Evolutionary conservation across 257 asterid species (phyloP), one percentile per base, ranked within the genome.

Genomic region (Plantago ovata): DNA sequence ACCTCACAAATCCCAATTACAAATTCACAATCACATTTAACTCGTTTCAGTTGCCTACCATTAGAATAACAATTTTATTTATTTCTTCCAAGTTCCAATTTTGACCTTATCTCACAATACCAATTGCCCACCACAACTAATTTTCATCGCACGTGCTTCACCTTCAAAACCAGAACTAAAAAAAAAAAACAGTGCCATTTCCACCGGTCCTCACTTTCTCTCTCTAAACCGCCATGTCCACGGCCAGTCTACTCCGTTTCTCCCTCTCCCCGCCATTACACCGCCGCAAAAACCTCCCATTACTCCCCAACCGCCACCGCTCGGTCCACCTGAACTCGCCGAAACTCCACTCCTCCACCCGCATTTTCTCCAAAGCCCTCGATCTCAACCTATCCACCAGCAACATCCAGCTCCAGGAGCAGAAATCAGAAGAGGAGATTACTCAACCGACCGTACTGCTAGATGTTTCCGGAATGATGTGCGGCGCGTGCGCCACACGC

Each of bases 401-500:
- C 20, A 47, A 58, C 24, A 49, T 61, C 62, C 71, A 58, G 58
- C 66, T 23, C 70, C 73, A 22, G 62, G 84, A 39, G 56, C 57
- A 70, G 21, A 9, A 72, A 14, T 63, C 69, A 41, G 76, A 54
- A 54, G 72, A 66, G 3, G 84, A 73, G 10, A 19, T 63, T 12
- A 54, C 64, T 12, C 58, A 18, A 20, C 56, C 84, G 2, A 82
- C 84, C 0, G 78, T 88, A 4, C 67, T 91, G 4, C 85, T 91
- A 8, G 96, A 91, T 18, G 96, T 91, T 3, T 73, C 87, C 7
- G 98, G 98, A 41, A 91, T 91, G 96, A 91, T 91, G 98, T 91
- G 98, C 72, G 98, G 98, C 70, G 96, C 93, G 72, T 85, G 98
- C 54, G 98, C 75, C 15, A 76, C 94, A 18, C 96, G 94, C 50